Evolutionary conservation across 1,284 basidiomycete species (phyloP).

Genomic region (Neotropicomus parvogracilis): DNA sequence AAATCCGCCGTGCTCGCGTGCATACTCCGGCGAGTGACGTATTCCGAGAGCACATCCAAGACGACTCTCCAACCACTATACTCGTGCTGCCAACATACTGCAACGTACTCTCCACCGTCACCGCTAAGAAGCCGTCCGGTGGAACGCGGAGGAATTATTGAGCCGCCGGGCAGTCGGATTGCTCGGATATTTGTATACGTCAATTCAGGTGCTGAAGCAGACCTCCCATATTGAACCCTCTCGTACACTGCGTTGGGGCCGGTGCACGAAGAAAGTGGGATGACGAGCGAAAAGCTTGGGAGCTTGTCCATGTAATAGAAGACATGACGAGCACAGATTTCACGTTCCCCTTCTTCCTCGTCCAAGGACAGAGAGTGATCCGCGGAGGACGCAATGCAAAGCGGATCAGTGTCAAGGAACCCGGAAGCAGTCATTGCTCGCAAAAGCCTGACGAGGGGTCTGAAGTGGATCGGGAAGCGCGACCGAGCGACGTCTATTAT

Average conservation of each 20-base stretch:
- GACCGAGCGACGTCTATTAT: constrained; percentile 77
- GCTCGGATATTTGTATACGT: constrained; percentile 65
- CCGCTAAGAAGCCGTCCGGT: constrained; percentile 69
- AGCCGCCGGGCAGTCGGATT: constrained; percentile 73
- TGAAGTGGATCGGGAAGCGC: constrained; percentile 77
- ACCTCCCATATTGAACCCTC: constrained; percentile 54
- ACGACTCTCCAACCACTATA: constrained; percentile 83
- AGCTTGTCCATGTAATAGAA: constrained; percentile 72
- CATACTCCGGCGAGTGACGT: constrained; percentile 55
- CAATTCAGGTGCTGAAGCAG: constrained; percentile 47
- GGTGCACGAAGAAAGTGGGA: constrained; percentile 56
- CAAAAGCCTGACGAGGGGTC: constrained; percentile 68
- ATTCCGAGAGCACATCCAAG: constrained; percentile 73
- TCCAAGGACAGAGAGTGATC: constrained; percentile 39
- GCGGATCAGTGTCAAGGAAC: constrained; percentile 64
- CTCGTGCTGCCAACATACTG: constrained; percentile 77
- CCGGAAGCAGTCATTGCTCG: constrained; percentile 72
- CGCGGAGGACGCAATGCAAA: constrained; percentile 50
- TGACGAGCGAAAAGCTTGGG: constrained; percentile 72
- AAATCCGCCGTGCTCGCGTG: constrained; percentile 40
- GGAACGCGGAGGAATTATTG: constrained; percentile 62
- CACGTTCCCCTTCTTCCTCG: constrained; percentile 27
- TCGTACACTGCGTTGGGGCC: constrained; percentile 70
- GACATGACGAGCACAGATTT: constrained; percentile 59
- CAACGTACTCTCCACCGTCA: constrained; percentile 65